phyloP scores from a whole-genome alignment of 176 grass and related monocot species.

The Tuctoria greenei region DNA sequence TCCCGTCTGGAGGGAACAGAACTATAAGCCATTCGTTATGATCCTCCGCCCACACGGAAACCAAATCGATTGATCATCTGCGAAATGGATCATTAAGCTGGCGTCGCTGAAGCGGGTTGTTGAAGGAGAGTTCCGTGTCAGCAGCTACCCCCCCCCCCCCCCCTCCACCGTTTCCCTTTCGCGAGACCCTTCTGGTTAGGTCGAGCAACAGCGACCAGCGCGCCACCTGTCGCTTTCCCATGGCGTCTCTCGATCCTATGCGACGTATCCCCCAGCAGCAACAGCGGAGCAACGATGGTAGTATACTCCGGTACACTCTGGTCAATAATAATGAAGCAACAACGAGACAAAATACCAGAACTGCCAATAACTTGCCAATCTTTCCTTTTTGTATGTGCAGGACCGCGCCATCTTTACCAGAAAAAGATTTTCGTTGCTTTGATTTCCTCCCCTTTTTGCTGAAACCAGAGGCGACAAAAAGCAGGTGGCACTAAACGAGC shows the following conservation, averaged over 20 bases:
- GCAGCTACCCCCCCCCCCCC: neutral
- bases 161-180: fast-evolving
- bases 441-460: neutral
- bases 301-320: neutral
- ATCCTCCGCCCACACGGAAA: neutral
- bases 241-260: no score
- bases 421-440: neutral
- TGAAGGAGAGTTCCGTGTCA: conserved; percentile 16
- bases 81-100: neutral
- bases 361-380: neutral
- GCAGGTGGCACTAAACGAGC: neutral
- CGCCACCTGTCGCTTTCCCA: neutral
- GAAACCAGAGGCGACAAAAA: neutral
- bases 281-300: no score
- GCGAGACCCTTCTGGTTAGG: neutral
- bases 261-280: neutral
- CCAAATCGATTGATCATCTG: neutral
- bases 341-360: no score
- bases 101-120: neutral
- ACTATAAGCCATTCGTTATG: neutral
- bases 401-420: neutral
- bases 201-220: neutral
- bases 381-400: neutral
- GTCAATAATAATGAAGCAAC: neutral
- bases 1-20: neutral